Conservation (phyloP, 352 stramenopile species). For the Phytopythium mirpurense region DNA sequence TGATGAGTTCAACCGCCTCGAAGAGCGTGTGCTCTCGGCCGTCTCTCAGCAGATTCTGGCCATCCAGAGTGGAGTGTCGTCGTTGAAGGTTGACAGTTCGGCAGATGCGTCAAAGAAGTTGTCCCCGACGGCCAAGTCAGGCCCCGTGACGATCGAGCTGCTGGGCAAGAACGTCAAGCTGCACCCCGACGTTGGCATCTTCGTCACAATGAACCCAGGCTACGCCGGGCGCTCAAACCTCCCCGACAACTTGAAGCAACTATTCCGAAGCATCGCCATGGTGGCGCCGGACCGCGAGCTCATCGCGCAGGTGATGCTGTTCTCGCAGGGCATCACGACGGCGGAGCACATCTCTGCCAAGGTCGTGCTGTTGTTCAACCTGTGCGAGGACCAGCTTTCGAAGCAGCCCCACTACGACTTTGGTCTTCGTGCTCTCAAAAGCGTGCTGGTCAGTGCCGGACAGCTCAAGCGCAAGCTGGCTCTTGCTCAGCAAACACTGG, state of each 20-base stretch:
- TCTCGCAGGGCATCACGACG: slow-evolving; percentile 98
- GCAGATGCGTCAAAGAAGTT: slow-evolving; percentile 7
- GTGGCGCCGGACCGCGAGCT: slow-evolving; percentile 98
- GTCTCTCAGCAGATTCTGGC: slow-evolving; percentile 99
- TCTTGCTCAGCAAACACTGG: slow-evolving; percentile 31
- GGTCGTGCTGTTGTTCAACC: slow-evolving; percentile 98
- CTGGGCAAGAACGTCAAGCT: slow-evolving; percentile 94
- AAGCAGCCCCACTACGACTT: slow-evolving; percentile 99
- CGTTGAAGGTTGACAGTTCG: slow-evolving; percentile 62
- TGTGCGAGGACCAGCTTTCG: slow-evolving; percentile 97
- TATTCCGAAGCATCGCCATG: slow-evolving; percentile 99
- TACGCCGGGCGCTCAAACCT: slow-evolving; percentile 98
- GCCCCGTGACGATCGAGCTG: slow-evolving; percentile 88
- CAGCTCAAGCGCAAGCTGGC: slow-evolving; percentile 95
- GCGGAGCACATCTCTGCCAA: slow-evolving; percentile 96
- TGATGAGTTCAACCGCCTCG: slow-evolving; percentile 99
- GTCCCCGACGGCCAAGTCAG: slow-evolving; percentile 8
- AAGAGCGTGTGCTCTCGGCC: slow-evolving; percentile 98
- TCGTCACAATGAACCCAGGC: slow-evolving; percentile 99
- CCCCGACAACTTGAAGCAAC: slow-evolving; percentile 98
- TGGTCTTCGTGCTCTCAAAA: slow-evolving; percentile 98
- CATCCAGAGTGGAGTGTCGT: slow-evolving; percentile 97
- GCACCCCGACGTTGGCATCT: slow-evolving; percentile 98
- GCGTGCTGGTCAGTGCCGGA: slow-evolving; percentile 97
- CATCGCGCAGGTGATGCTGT: slow-evolving; percentile 99